phyloP scores from a whole-genome alignment of 371 early-diverging fungal genomes.

The Rhizopus stolonifer region DNA sequence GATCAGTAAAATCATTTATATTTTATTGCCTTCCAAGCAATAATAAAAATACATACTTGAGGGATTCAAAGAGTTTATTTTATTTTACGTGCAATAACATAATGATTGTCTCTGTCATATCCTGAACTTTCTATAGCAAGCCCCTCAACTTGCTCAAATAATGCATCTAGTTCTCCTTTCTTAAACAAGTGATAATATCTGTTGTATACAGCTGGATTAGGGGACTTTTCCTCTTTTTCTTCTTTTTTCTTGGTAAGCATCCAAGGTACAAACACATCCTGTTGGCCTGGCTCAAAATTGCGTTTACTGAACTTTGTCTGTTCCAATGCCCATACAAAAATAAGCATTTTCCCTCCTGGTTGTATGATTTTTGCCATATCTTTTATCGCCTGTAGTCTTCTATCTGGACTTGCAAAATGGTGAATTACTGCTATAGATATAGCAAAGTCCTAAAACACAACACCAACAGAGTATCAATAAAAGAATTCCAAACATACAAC shows the following conservation, averaged over 20 bases:
- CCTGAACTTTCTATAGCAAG: slow-evolving; percentile 65
- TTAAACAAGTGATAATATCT: slow-evolving; percentile 94
- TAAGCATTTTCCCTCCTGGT: slow-evolving; percentile 72
- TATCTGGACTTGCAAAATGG: slow-evolving; percentile 83
- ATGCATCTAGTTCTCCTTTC: slow-evolving; percentile 79
- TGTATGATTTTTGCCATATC: slow-evolving; percentile 77
- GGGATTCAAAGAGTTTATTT: not conserved
- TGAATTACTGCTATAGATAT: slow-evolving; percentile 97
- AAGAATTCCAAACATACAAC: not conserved
- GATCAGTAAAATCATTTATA: slow-evolving; percentile 60
- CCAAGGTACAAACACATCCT: slow-evolving; percentile 97
- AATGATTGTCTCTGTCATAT: slow-evolving; percentile 95
- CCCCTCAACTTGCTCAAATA: slow-evolving; percentile 51
- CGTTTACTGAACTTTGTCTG: slow-evolving; percentile 71
- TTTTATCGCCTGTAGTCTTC: slow-evolving; percentile 73
- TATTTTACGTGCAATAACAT: slow-evolving; percentile 56
- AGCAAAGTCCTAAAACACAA: slow-evolving; percentile 77
- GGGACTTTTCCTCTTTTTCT: not conserved
- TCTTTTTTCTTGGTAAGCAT: slow-evolving; percentile 47
- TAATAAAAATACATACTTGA: slow-evolving; percentile 6
- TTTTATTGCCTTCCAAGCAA: not conserved
- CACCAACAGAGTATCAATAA: not conserved
- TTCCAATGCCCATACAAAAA: slow-evolving; percentile 97
- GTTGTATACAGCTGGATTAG: slow-evolving; percentile 32
- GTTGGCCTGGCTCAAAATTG: slow-evolving; percentile 74